Conservation (phyloP, 2,329 filamentous ascomycete genomes). For the Hypoxylon sp. region DNA sequence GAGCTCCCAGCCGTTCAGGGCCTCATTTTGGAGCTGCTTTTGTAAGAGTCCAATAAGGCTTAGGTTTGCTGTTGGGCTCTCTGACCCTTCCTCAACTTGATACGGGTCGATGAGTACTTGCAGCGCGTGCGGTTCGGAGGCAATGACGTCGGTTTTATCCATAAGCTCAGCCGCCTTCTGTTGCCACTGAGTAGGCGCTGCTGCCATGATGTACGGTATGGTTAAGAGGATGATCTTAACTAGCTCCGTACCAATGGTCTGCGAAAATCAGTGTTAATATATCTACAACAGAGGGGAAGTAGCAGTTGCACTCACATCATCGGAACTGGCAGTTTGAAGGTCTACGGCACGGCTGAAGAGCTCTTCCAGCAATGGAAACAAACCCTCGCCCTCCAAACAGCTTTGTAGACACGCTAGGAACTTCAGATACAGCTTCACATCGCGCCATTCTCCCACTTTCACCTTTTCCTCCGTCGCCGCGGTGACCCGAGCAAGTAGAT, state of each 20-base stretch:
- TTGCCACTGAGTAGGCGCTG: conserved; percentile 77
- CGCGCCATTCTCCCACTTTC: conserved; percentile 83
- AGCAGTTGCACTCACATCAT: conserved; percentile 77
- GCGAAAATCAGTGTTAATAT: conserved; percentile 5
- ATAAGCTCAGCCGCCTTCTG: conserved; percentile 83
- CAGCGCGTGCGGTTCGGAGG: conserved; percentile 86
- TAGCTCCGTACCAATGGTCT: conserved; percentile 84
- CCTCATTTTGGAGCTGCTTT: conserved; percentile 85
- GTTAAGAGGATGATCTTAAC: conserved; percentile 97
- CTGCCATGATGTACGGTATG: conserved; percentile 88
- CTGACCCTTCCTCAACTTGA: conserved; percentile 73
- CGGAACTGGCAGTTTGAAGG: conserved; percentile 90
- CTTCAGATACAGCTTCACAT: conserved; percentile 90
- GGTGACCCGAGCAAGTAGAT: conserved; percentile 76
- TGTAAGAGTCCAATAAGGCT: conserved; percentile 88
- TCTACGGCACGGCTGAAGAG: conserved; percentile 94
- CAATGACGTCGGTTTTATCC: conserved; percentile 95
- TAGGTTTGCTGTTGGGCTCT: conserved; percentile 72
- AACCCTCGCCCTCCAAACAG: conserved; percentile 84
- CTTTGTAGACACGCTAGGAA: conserved; percentile 90
- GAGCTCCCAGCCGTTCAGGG: conserved; percentile 81
- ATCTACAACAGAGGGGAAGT: not conserved
- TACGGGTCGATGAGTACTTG: conserved; percentile 92
- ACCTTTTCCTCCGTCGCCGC: conserved; percentile 76
- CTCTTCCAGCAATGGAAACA: conserved; percentile 88